phyloP scores from a whole-genome alignment of 225 moss, liverwort and hornwort genomes.

The Marchantia paleacea region DNA sequence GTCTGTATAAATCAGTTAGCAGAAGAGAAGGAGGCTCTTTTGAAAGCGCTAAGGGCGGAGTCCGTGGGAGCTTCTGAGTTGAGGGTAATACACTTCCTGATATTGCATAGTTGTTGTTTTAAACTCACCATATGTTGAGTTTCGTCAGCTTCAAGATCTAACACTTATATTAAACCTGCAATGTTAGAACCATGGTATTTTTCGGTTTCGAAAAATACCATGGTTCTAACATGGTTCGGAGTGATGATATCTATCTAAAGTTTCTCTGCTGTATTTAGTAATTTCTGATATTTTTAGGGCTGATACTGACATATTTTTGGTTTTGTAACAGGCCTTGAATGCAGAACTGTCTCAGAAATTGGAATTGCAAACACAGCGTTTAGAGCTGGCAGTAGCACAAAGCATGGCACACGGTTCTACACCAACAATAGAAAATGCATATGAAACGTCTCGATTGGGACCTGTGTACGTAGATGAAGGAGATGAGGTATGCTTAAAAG shows the following conservation, averaged over 20 bases:
- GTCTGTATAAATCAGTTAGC: conserved; percentile 27
- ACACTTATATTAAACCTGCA: background rate
- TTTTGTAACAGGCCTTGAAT: conserved; percentile 48
- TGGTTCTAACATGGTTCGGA: background rate
- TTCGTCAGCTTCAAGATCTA: too few species aligned
- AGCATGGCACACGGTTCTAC: conserved; percentile 71
- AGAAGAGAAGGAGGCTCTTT: conserved; percentile 84
- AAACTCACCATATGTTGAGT: too few species aligned
- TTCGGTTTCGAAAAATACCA: background rate
- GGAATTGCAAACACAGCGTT: conserved; percentile 87
- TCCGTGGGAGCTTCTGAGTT: conserved; percentile 77
- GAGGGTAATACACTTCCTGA: conserved; percentile 37
- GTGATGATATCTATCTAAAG: background rate
- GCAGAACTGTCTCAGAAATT: conserved; percentile 84
- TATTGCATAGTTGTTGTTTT: too few species aligned
- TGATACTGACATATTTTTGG: background rate
- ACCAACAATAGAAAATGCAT: conserved; percentile 28
- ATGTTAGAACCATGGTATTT: background rate
- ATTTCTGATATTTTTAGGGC: background rate
- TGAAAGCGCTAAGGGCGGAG: conserved; percentile 84
- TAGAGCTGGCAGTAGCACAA: conserved; percentile 90
- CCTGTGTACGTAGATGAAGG: conserved; percentile 92
- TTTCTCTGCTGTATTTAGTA: background rate
- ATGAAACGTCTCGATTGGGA: conserved; percentile 50
- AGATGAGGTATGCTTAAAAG: conserved; percentile 56